Percentiles rank a stretch among this genome's conserved stretches.
These are phyloP conservation scores for Termitomyces sp. DNA, from an alignment of 768 basidiomycete genomes.

Conservation along the genomic window DNA sequence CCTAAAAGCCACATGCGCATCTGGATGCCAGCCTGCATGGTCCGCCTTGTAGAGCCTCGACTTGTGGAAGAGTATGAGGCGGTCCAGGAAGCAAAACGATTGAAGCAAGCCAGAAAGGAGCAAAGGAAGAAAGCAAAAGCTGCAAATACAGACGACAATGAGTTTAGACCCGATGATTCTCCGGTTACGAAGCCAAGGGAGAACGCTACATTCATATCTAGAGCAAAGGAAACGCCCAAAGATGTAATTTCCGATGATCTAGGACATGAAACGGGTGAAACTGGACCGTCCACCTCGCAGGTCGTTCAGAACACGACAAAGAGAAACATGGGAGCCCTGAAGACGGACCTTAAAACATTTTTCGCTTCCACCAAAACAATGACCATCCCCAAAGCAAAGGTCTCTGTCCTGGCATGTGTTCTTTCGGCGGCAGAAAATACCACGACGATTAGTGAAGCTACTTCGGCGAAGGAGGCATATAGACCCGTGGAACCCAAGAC, in stretches of 20 bases:
- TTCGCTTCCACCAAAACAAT: conserved; percentile 7
- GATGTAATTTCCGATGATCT: neutral
- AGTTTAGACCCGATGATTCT: neutral
- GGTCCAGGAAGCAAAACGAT: conserved; percentile 38
- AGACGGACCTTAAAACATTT: conserved; percentile 3
- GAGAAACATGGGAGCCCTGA: conserved; percentile 3
- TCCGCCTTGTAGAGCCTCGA: conserved; percentile 58
- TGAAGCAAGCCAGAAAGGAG: conserved; percentile 46
- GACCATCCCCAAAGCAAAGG: neutral
- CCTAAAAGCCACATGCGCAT: conserved; percentile 59
- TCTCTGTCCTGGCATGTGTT: neutral
- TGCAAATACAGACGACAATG: conserved; percentile 4
- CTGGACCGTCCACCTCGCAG: neutral
- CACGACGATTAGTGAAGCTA: neutral
- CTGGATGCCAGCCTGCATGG: conserved; percentile 84
- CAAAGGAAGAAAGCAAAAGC: conserved; percentile 17
- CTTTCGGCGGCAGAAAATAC: neutral
- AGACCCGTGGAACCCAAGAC: neutral
- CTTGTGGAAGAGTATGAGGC: conserved; percentile 61
- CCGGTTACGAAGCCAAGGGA: conserved; percentile 5
- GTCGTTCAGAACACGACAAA: conserved; percentile 17
- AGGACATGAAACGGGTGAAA: neutral
- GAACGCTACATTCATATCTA: conserved; percentile 3
- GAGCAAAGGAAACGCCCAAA: neutral
- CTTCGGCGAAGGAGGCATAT: neutral